Evolutionary conservation across 352 stramenopile genomes (phyloP).

Genomic region (Hyaloperonospora arabidopsidis): DNA sequence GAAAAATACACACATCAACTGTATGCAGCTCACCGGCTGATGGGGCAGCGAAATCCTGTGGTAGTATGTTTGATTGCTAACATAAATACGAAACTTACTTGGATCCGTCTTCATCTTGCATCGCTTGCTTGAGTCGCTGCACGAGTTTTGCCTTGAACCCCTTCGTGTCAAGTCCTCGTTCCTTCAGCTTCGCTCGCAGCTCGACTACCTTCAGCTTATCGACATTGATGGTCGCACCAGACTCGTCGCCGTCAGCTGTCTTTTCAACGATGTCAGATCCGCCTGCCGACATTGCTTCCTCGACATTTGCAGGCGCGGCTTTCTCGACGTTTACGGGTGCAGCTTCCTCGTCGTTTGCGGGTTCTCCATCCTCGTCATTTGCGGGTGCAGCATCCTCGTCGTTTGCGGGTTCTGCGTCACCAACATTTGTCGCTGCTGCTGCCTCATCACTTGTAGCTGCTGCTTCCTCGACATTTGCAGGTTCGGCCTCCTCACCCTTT

Average conservation of each 20-base stretch:
- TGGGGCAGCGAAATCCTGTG: no score
- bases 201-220: conserved; percentile 56
- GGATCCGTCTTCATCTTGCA: conserved; percentile 29
- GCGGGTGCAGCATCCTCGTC: no score
- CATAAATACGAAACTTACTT: conserved; percentile 38
- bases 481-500: conserved; percentile 4
- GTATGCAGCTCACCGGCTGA: no score
- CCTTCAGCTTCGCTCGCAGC: conserved; percentile 56
- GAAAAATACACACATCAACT: no score
- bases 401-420: no score
- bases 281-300: neutral
- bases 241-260: conserved; percentile 1
- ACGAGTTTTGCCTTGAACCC: conserved; percentile 59
- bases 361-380: no score
- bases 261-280: neutral
- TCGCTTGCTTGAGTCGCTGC: conserved; percentile 49
- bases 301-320: neutral
- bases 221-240: conserved; percentile 11
- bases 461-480: conserved; percentile 1
- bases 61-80: conserved; percentile 2
- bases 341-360: no score
- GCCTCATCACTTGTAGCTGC: no score
- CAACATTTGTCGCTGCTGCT: no score
- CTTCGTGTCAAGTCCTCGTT: conserved; percentile 61
- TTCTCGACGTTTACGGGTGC: no score